A percentile compares a stretch with the other conserved stretches of the same genome.
These are phyloP conservation scores for Thyridium curvatum DNA, from an alignment of 2,329 filamentous ascomycete genomes.

Conservation along the genomic window DNA sequence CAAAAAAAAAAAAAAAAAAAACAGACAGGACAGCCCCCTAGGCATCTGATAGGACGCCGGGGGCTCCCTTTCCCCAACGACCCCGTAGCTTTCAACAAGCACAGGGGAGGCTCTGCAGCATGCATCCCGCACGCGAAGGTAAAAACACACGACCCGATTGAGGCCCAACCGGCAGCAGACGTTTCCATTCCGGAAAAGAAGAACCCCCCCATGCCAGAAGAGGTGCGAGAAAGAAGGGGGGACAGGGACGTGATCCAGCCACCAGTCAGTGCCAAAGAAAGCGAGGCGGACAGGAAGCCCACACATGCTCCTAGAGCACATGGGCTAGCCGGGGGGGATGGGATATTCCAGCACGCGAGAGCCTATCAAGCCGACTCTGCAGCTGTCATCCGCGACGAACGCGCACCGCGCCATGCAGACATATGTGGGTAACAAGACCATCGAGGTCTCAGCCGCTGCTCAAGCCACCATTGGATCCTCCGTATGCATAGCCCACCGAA, in stretches of 20 bases:
- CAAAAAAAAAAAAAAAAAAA: too few relatives aligned
- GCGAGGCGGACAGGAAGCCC: too few relatives aligned
- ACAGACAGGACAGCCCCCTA: too few relatives aligned
- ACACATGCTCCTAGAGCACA: too few relatives aligned
- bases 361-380: constrained; percentile 24
- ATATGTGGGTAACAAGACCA: neutral
- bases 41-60: too few relatives aligned
- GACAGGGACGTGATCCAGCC: too few relatives aligned
- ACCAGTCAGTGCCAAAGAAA: too few relatives aligned
- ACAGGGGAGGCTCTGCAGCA: too few relatives aligned
- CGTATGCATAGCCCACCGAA: neutral
- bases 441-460: neutral
- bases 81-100: too few relatives aligned
- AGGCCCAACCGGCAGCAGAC: neutral
- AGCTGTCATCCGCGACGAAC: constrained; percentile 22
- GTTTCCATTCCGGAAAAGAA: neutral
- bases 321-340: too few relatives aligned
- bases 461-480: neutral
- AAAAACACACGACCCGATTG: neutral
- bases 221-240: constrained; percentile 1
- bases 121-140: neutral
- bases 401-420: constrained; percentile 2
- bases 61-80: too few relatives aligned
- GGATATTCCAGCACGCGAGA: too few relatives aligned
- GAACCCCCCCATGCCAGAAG: neutral